These are phyloP conservation scores for Russula olivacea DNA, from an alignment of 768 basidiomycete genomes.

Conservation along the genomic window DNA sequence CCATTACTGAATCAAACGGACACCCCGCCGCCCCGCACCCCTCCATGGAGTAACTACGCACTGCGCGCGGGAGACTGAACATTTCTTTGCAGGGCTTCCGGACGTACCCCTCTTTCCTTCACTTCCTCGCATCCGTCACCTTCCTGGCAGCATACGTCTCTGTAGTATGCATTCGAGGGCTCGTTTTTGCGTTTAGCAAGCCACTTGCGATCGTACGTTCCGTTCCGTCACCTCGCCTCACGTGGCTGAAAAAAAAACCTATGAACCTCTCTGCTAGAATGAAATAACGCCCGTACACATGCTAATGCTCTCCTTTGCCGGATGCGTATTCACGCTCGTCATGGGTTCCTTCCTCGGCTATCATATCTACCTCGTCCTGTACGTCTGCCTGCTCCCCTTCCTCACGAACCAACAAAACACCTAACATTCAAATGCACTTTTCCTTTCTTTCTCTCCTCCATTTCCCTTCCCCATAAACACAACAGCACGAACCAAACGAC, in stretches of 20 bases:
- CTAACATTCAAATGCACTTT: neutral
- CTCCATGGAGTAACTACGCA: neutral
- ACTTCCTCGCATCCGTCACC: constrained; percentile 63
- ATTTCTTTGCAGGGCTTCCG: constrained; percentile 56
- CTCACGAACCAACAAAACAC: neutral
- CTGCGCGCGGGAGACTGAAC: neutral
- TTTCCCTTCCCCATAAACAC: too few relatives aligned
- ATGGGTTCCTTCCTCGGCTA: constrained; percentile 73
- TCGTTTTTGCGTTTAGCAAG: constrained; percentile 62
- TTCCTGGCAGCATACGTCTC: constrained; percentile 59
- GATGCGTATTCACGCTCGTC: constrained; percentile 53
- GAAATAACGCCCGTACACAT: constrained; percentile 65
- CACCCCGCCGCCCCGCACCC: neutral
- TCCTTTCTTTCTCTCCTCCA: too few relatives aligned
- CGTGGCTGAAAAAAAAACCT: neutral
- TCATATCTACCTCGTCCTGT: constrained; percentile 73
- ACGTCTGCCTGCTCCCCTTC: constrained; percentile 31
- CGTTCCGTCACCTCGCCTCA: too few relatives aligned
- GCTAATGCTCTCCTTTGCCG: constrained; percentile 55
- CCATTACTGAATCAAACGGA: neutral
- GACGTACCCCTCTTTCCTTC: constrained; percentile 79
- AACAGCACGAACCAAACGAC: constrained; percentile 85
- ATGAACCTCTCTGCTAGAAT: constrained; percentile 38
- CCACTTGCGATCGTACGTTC: constrained; percentile 53
- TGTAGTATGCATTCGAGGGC: constrained; percentile 44